Evolutionary conservation across 441 rosid species (phyloP).

Genomic region (Aquilaria agallochum): DNA sequence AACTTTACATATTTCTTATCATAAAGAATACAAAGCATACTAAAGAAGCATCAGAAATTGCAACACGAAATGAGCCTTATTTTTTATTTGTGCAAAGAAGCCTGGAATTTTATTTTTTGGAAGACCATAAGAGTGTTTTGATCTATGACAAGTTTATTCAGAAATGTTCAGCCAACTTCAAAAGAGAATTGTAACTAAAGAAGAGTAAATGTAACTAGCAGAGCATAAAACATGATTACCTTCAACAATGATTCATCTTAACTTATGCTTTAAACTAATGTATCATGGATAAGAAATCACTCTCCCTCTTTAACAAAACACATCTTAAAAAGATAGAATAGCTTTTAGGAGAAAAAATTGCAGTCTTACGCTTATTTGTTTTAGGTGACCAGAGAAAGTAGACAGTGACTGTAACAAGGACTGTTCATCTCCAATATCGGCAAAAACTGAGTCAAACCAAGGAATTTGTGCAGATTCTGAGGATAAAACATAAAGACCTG

Average conservation of each 20-base stretch:
- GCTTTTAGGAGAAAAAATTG: slow-evolving; percentile 6
- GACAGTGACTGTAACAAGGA: slow-evolving; percentile 89
- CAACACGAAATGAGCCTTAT: background rate
- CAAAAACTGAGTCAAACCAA: slow-evolving; percentile 91
- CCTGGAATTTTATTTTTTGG: background rate
- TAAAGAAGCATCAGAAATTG: background rate
- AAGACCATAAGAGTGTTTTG: no score
- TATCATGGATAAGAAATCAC: no score
- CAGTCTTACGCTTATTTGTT: slow-evolving; percentile 79
- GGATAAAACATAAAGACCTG: slow-evolving; percentile 86
- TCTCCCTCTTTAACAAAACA: no score
- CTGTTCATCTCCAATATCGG: slow-evolving; percentile 97
- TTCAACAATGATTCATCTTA: no score
- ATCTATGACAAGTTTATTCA: no score
- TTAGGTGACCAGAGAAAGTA: slow-evolving; percentile 94
- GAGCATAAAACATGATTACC: no score
- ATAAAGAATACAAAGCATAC: no score
- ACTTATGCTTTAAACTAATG: no score
- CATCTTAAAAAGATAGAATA: no score
- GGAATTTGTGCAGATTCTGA: slow-evolving; percentile 86
- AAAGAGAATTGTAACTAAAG: no score
- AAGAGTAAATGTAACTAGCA: no score
- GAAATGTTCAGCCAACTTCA: no score
- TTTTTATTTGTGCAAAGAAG: background rate
- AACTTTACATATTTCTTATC: background rate